Percentiles rank a stretch among this genome's conserved stretches.
Conservation (phyloP, 1,284 basidiomycete genomes). For the Malassezia japonica region DNA sequence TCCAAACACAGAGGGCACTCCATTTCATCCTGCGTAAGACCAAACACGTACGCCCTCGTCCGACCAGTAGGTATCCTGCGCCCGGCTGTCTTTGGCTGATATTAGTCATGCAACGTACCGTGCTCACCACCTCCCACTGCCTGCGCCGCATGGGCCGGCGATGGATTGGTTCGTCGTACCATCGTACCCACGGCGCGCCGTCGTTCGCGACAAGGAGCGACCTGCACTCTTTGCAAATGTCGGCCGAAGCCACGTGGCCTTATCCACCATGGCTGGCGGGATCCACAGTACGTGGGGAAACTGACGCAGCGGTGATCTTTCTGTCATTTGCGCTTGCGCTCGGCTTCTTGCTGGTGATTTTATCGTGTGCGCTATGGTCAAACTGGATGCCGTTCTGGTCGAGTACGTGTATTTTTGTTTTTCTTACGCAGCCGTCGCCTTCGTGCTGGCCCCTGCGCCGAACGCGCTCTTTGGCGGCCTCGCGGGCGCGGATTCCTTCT, state of each 20-base stretch:
- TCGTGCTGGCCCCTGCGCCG: constrained; percentile 87
- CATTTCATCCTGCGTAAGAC: constrained; percentile 67
- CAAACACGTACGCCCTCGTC: constrained; percentile 7
- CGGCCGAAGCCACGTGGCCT: constrained; percentile 14
- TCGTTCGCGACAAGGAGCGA: neutral
- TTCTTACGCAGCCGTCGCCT: constrained; percentile 61
- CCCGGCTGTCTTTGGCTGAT: neutral
- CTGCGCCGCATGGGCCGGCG: neutral
- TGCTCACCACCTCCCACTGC: neutral
- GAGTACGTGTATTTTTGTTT: constrained; percentile 58
- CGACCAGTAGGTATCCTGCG: constrained; percentile 10
- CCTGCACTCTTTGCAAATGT: neutral
- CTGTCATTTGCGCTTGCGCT: constrained; percentile 85
- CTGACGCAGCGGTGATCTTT: constrained; percentile 38
- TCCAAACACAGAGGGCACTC: constrained; percentile 97
- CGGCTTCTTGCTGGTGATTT: constrained; percentile 92
- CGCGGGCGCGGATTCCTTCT: constrained; percentile 54
- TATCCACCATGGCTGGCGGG: constrained; percentile 6
- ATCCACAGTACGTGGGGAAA: constrained; percentile 7
- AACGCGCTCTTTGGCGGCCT: constrained; percentile 64
- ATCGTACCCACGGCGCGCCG: neutral
- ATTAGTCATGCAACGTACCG: neutral
- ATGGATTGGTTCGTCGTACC: neutral
- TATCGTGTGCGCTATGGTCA: constrained; percentile 87
- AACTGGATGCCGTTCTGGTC: constrained; percentile 97